Conservation (phyloP, 345 rosid species). For the Lepidium sativum region DNA sequence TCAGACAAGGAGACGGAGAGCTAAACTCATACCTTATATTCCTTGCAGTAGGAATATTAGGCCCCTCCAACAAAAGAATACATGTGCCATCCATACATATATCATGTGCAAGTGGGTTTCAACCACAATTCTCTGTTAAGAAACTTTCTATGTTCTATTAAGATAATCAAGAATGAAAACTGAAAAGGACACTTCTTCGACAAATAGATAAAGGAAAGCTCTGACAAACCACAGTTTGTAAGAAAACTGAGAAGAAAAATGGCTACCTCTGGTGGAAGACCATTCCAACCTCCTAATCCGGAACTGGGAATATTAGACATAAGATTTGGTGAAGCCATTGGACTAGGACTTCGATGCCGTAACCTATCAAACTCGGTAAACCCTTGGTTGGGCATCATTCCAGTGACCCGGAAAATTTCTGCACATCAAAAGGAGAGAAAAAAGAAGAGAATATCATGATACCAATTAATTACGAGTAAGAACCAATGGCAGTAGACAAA, state of each 20-base stretch:
- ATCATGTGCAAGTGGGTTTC: slow-evolving; percentile 19
- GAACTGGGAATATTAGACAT: slow-evolving; percentile 61
- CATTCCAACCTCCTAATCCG: slow-evolving; percentile 74
- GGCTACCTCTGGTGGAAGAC: slow-evolving; percentile 70
- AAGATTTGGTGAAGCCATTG: slow-evolving; percentile 90
- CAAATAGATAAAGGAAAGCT: slow-evolving; percentile 1
- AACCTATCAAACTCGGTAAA: slow-evolving; percentile 75
- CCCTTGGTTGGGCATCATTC: slow-evolving; percentile 85
- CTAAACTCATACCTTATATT: slow-evolving; percentile 28
- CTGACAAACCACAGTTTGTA: not conserved
- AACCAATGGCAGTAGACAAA: not conserved
- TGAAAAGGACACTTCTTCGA: not conserved
- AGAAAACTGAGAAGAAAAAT: not conserved
- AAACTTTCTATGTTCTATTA: slow-evolving; percentile 10
- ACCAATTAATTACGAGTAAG: not conserved
- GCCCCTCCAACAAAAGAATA: slow-evolving; percentile 17
- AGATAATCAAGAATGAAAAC: not conserved
- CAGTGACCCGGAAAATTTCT: slow-evolving; percentile 81
- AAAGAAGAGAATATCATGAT: not conserved
- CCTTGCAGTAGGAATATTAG: slow-evolving; percentile 31
- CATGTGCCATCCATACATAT: slow-evolving; percentile 26
- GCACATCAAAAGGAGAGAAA: slow-evolving; percentile 11
- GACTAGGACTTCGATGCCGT: slow-evolving; percentile 93
- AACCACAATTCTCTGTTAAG: slow-evolving; percentile 18
- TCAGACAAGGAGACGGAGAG: slow-evolving; percentile 19